Evolutionary conservation across 495 filamentous ascomycete species (phyloP).

Genomic region (Amniculicola lignicola): DNA sequence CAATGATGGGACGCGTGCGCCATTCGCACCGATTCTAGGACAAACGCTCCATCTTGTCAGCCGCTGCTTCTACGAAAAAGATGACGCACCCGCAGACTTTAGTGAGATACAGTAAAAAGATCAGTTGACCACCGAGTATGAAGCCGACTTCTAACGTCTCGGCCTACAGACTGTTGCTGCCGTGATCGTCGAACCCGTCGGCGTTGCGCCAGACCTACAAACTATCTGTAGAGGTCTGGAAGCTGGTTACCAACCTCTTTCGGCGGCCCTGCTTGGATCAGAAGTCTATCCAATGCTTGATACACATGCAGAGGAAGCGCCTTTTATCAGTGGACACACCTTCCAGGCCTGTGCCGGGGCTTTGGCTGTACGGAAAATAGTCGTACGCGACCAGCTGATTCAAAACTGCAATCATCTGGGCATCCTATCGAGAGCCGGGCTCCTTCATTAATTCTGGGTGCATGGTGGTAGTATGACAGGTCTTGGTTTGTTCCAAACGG

Average conservation of each 20-base stretch:
- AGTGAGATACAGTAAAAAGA: no score
- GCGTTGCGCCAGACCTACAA: constrained; percentile 43
- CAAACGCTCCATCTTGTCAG: constrained; percentile 61
- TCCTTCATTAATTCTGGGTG: constrained; percentile 51
- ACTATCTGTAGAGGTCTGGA: constrained; percentile 47
- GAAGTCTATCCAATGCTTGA: constrained; percentile 40
- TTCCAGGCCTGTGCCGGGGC: constrained; percentile 60
- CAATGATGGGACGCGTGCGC: constrained; percentile 59
- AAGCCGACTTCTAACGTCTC: constrained; percentile 66
- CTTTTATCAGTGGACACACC: constrained; percentile 57
- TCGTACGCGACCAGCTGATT: constrained; percentile 49
- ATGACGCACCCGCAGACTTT: constrained; percentile 36
- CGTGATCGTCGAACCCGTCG: constrained; percentile 68
- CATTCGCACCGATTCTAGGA: constrained; percentile 64
- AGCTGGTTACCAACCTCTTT: constrained; percentile 44
- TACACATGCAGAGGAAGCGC: constrained; percentile 34
- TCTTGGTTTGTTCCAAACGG: constrained; percentile 62
- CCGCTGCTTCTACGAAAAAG: constrained; percentile 62
- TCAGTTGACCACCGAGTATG: constrained; percentile 62
- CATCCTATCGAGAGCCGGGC: constrained; percentile 44
- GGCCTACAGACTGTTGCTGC: constrained; percentile 69
- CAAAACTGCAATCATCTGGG: constrained; percentile 52
- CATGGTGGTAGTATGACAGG: constrained; percentile 63
- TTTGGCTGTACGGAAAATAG: constrained; percentile 53
- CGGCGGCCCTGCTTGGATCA: constrained; percentile 41